Evolutionary conservation across 2,329 filamentous ascomycete species (phyloP).

Genomic region (Tricladium varicosporioides): DNA sequence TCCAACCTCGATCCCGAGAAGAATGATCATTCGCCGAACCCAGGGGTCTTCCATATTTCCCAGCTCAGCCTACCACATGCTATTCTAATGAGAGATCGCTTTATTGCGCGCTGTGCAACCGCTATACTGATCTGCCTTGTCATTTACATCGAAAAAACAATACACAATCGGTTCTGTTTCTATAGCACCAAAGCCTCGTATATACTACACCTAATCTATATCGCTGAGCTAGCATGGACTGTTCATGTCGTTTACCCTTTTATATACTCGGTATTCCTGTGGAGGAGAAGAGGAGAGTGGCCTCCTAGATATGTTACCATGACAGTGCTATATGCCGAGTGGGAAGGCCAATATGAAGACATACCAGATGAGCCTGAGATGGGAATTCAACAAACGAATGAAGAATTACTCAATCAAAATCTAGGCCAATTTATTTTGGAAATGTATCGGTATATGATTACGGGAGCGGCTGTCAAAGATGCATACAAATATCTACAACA

Average conservation of each 20-base stretch:
- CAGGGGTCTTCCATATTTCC: not conserved
- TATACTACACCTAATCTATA: not conserved
- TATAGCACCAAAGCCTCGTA: not conserved
- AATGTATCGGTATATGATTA: not conserved
- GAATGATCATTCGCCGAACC: too few relatives aligned
- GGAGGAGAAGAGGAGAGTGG: not conserved
- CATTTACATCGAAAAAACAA: not conserved
- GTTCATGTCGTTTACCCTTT: not conserved
- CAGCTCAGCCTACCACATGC: not conserved
- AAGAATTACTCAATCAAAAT: not conserved
- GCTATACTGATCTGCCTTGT: not conserved
- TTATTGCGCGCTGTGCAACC: not conserved
- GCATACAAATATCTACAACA: not conserved
- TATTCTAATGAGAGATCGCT: not conserved
- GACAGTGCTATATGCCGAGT: not conserved
- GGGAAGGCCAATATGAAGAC: not conserved
- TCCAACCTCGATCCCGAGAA: too few relatives aligned
- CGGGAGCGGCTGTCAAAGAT: not conserved
- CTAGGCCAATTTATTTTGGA: not conserved
- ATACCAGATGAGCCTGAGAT: not conserved
- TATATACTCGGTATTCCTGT: not conserved
- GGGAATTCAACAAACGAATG: not conserved
- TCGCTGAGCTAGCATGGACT: not conserved
- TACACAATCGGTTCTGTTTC: not conserved
- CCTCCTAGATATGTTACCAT: not conserved